Conservation (phyloP, 2,329 filamentous ascomycete genomes). For the Intubia oerlemansii region DNA sequence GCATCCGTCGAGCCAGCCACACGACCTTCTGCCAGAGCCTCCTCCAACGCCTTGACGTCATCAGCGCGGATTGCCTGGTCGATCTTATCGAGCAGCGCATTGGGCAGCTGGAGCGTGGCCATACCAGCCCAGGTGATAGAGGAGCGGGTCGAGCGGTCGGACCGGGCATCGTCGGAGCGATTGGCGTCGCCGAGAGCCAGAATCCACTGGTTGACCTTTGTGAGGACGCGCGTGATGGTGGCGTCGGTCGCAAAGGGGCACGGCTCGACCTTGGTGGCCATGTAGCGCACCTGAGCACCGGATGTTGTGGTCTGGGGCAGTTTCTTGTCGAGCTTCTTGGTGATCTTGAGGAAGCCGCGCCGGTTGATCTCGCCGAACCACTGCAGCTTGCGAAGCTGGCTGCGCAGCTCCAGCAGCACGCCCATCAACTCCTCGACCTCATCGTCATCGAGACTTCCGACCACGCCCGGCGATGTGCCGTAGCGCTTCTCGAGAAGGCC, state of each 20-base stretch:
- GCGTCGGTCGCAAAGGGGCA: constrained; percentile 65
- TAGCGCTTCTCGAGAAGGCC: constrained; percentile 78
- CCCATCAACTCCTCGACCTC: constrained; percentile 83
- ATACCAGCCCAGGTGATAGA: constrained; percentile 58
- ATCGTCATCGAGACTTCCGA: constrained; percentile 60
- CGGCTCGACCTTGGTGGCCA: constrained; percentile 77
- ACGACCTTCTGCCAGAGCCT: constrained; percentile 35
- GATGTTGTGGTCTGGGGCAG: constrained; percentile 45
- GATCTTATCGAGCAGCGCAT: constrained; percentile 44
- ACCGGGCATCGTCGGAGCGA: constrained; percentile 51
- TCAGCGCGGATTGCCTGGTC: constrained; percentile 54
- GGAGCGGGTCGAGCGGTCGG: constrained; percentile 53
- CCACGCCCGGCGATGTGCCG: constrained; percentile 40
- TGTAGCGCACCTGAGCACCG: constrained; percentile 57
- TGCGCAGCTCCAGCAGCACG: constrained; percentile 70
- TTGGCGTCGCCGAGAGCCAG: constrained; percentile 62
- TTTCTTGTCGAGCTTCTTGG: constrained; percentile 97
- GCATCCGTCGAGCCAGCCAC: constrained; percentile 9
- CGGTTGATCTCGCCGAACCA: constrained; percentile 98
- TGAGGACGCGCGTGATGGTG: constrained; percentile 24
- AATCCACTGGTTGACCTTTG: constrained; percentile 76
- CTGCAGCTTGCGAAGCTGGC: constrained; percentile 73
- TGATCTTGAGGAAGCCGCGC: constrained; percentile 91
- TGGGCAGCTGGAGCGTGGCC: constrained; percentile 50
- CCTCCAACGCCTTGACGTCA: constrained; percentile 32